Percentiles rank a stretch among this genome's conserved stretches.
These are phyloP conservation scores for Gonapodya sp. DNA, from an alignment of 192 early-diverging fungal genomes.

Conservation along the genomic window DNA sequence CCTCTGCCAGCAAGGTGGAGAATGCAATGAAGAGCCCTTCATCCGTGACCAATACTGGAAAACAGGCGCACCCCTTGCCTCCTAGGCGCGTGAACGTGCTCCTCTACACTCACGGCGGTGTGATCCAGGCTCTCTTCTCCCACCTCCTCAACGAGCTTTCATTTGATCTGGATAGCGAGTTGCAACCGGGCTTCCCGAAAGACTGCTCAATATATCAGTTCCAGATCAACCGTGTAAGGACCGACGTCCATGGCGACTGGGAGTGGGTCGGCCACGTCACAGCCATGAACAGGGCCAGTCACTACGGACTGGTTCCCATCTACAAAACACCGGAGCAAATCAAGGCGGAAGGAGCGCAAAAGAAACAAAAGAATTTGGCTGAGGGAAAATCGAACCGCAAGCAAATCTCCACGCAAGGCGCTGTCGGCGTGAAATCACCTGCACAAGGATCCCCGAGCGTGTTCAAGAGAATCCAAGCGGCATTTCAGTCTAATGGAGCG, in stretches of 20 bases:
- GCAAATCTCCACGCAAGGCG: not conserved
- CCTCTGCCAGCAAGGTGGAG: not conserved
- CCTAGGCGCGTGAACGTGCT: not conserved
- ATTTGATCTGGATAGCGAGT: not conserved
- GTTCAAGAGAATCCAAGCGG: not conserved
- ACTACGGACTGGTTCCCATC: not conserved
- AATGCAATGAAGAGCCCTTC: too few relatives aligned
- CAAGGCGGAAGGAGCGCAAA: not conserved
- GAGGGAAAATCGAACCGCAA: not conserved
- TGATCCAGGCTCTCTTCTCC: not conserved
- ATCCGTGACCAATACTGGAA: not conserved
- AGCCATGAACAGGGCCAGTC: not conserved
- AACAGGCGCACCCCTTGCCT: not conserved
- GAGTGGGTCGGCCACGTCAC: constrained; percentile 1
- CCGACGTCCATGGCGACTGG: constrained; percentile 3
- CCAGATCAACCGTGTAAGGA: not conserved
- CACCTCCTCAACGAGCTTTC: constrained; percentile 9
- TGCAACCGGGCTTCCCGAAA: constrained; percentile 3
- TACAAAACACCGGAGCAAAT: not conserved
- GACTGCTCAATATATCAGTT: not conserved
- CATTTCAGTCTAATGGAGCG: not conserved
- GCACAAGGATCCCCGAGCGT: not conserved
- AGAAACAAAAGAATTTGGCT: not conserved
- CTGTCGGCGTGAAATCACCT: not conserved
- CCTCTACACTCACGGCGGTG: constrained; percentile 3